These are phyloP conservation scores for Nannochloropsis salina DNA, from an alignment of 108 stramenopile species.

Conservation along the genomic window DNA sequence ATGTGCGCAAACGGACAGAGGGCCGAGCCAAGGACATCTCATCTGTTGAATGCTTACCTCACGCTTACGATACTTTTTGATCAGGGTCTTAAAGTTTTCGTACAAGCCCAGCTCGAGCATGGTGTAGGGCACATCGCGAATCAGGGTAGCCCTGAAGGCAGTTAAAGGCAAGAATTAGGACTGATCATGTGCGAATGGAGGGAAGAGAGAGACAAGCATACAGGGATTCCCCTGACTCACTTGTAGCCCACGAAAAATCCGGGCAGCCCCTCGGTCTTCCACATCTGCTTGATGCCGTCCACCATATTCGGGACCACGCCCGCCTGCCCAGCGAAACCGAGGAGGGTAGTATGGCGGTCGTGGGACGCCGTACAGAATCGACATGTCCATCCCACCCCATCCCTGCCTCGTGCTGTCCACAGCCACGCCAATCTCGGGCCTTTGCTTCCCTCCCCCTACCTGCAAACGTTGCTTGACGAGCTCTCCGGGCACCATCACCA, in stretches of 20 bases:
- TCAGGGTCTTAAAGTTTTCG: constrained; percentile 49
- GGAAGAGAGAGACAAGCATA: background rate
- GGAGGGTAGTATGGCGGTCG: background rate
- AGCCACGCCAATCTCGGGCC: too few species aligned
- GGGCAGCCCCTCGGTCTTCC: constrained; percentile 35
- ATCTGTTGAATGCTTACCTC: background rate
- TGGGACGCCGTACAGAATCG: too few species aligned
- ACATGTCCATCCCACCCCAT: too few species aligned
- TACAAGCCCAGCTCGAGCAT: constrained; percentile 61
- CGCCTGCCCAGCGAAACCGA: constrained; percentile 23
- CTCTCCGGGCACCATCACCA: constrained; percentile 60
- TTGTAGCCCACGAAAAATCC: constrained; percentile 52
- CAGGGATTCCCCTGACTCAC: background rate
- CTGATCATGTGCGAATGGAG: background rate
- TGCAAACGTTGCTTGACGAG: constrained; percentile 61
- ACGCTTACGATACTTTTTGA: background rate
- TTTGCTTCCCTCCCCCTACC: background rate
- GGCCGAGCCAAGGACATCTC: background rate
- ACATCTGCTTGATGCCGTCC: constrained; percentile 35
- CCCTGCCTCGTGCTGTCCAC: too few species aligned
- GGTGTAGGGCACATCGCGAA: constrained; percentile 61
- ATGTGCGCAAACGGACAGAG: background rate
- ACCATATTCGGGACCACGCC: constrained; percentile 30
- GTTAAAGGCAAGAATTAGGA: background rate
- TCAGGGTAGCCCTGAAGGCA: constrained; percentile 35